phyloP scores from a whole-genome alignment of 2,329 filamentous ascomycete species.

The Sporothrix euskadiensis region DNA sequence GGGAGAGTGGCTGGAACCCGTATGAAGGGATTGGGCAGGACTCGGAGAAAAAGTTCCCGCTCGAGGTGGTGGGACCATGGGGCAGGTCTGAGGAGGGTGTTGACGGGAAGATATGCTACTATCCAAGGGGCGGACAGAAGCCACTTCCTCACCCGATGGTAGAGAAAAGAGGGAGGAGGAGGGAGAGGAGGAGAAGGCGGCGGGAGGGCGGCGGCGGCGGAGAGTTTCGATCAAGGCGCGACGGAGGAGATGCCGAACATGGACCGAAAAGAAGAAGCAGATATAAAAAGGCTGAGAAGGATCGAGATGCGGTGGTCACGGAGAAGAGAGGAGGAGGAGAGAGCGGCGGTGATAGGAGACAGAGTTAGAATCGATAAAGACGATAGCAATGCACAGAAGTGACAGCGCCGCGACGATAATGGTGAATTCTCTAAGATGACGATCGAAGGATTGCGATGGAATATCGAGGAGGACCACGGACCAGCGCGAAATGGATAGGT shows the following conservation, averaged over 20 bases:
- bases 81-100: conserved; percentile 29
- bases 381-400: neutral
- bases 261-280: neutral
- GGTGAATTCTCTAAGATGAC: neutral
- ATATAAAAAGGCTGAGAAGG: neutral
- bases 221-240: neutral
- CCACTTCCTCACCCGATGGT: conserved; percentile 34
- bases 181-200: neutral
- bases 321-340: neutral
- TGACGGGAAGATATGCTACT: conserved; percentile 32
- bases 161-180: conserved; percentile 26
- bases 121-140: conserved; percentile 34
- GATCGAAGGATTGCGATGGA: neutral
- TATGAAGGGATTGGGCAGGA: conserved; percentile 59
- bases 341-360: neutral
- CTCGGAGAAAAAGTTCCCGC: conserved; percentile 65
- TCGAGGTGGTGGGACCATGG: conserved; percentile 63
- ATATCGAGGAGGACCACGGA: conserved; percentile 5
- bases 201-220: conserved; percentile 10
- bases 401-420: neutral
- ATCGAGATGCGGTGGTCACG: neutral
- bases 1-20: conserved; percentile 56
- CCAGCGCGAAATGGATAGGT: conserved; percentile 2
- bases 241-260: neutral
- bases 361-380: neutral